These are phyloP conservation scores for Solanum sparsipilum DNA, from an alignment of 257 asterid genomes.

Conservation along the genomic window DNA sequence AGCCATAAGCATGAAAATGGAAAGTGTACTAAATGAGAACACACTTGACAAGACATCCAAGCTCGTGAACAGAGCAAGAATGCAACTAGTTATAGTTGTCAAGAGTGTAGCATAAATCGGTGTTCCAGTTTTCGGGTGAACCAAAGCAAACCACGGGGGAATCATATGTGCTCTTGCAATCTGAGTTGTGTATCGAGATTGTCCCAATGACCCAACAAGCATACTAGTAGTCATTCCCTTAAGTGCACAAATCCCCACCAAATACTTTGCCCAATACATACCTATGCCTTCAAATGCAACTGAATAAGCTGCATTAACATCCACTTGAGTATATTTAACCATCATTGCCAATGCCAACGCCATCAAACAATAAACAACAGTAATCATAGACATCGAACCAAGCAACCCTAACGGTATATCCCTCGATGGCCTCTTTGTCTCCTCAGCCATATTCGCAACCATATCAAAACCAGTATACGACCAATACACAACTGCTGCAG, in stretches of 20 bases:
- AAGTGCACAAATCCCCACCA: conserved; percentile 68
- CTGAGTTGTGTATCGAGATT: conserved; percentile 94
- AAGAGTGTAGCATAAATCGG: conserved; percentile 78
- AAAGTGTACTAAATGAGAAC: conserved; percentile 73
- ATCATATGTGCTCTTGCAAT: conserved; percentile 91
- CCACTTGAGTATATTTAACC: conserved; percentile 70
- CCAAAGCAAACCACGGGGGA: conserved; percentile 77
- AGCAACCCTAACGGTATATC: conserved; percentile 82
- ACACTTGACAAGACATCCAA: conserved; percentile 79
- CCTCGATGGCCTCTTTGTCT: conserved; percentile 72
- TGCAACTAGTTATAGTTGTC: conserved; percentile 59
- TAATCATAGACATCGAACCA: conserved; percentile 82
- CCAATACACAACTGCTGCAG: conserved; percentile 92
- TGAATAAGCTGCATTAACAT: conserved; percentile 75
- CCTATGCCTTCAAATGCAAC: conserved; percentile 64
- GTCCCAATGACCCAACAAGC: conserved; percentile 96
- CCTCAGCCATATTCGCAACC: conserved; percentile 98
- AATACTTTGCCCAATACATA: conserved; percentile 79
- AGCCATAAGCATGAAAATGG: conserved; percentile 97
- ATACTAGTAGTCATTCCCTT: conserved; percentile 95
- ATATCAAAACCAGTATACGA: conserved; percentile 90
- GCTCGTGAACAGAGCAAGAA: conserved; percentile 73
- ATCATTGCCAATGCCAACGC: conserved; percentile 53
- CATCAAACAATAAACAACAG: conserved; percentile 78
- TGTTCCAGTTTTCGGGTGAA: conserved; percentile 81